phyloP scores from a whole-genome alignment of 1,284 basidiomycete genomes.

The Microbotryum saponariae region DNA sequence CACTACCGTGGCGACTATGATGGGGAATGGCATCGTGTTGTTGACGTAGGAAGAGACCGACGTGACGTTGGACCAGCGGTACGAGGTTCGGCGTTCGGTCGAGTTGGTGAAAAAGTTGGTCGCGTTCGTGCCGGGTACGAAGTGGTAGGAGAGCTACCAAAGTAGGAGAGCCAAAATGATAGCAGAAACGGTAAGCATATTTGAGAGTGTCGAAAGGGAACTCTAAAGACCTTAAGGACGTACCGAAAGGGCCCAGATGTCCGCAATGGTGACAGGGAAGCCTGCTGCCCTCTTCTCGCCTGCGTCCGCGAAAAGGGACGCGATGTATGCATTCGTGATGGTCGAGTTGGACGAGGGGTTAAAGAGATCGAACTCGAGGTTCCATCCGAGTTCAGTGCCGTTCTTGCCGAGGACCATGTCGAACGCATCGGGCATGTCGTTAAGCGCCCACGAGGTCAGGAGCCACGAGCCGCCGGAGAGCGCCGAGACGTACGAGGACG shows the following conservation, averaged over 20 bases:
- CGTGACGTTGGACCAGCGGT: conserved; percentile 15
- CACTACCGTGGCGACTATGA: conserved; percentile 20
- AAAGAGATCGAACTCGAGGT: conserved; percentile 21
- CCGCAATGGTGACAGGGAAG: conserved; percentile 24
- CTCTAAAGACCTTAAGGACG: background rate
- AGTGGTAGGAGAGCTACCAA: conserved; percentile 24
- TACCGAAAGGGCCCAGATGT: conserved; percentile 3
- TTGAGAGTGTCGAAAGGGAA: background rate
- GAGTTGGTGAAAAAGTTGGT: conserved; percentile 19
- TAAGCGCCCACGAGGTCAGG: conserved; percentile 52
- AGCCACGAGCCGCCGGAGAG: conserved; percentile 66
- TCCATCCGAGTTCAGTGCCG: conserved; percentile 12
- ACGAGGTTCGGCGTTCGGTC: conserved; percentile 13
- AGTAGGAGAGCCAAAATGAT: background rate
- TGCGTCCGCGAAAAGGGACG: conserved; percentile 8
- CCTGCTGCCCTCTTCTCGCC: conserved; percentile 19
- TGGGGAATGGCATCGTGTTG: conserved; percentile 25
- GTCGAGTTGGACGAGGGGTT: background rate
- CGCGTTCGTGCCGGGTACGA: conserved; percentile 21
- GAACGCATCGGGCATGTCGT: conserved; percentile 51
- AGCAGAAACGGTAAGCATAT: background rate
- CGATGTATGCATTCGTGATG: background rate
- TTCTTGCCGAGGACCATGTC: background rate
- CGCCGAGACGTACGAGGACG: conserved; percentile 54
- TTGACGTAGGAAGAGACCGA: conserved; percentile 9